Percentiles rank a stretch among this genome's conserved stretches.
Evolutionary conservation across 2,329 filamentous ascomycete genomes (phyloP).

Genomic region (Cladophialophora carrionii): DNA sequence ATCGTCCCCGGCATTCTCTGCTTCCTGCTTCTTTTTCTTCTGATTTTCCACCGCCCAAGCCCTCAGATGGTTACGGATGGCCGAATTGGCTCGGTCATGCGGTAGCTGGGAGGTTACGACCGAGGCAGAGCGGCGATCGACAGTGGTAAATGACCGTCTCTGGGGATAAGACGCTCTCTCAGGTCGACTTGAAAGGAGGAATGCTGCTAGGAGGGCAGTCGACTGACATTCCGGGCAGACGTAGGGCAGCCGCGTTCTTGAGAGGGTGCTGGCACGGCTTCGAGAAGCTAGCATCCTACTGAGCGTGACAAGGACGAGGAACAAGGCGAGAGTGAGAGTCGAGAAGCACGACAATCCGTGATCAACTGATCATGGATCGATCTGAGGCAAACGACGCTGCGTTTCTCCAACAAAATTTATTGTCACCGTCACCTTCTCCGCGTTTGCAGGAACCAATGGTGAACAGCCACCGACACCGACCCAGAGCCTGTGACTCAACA

Average conservation of each 20-base stretch:
- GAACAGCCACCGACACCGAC: neutral
- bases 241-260: constrained; percentile 15
- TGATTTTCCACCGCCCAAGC: constrained; percentile 30
- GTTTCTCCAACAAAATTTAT: constrained; percentile 20
- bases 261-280: constrained; percentile 5
- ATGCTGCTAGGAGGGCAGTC: constrained; percentile 7
- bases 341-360: neutral
- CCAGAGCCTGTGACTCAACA: neutral
- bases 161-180: neutral
- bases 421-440: constrained; percentile 6
- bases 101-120: neutral
- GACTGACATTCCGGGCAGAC: constrained; percentile 25
- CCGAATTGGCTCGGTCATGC: constrained; percentile 4
- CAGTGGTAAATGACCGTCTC: constrained; percentile 3
- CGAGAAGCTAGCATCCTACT: constrained; percentile 19
- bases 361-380: neutral
- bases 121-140: neutral
- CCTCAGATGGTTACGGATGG: constrained; percentile 31
- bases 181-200: neutral
- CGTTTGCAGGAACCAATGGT: constrained; percentile 13
- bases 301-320: neutral
- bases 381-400: neutral
- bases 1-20: constrained; percentile 13
- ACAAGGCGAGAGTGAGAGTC: neutral
- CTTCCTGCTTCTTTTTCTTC: constrained; percentile 22